Percentiles rank a stretch among this genome's conserved stretches.
Evolutionary conservation across 345 rosid species (phyloP).

Genomic region (Syzygium aromaticum): DNA sequence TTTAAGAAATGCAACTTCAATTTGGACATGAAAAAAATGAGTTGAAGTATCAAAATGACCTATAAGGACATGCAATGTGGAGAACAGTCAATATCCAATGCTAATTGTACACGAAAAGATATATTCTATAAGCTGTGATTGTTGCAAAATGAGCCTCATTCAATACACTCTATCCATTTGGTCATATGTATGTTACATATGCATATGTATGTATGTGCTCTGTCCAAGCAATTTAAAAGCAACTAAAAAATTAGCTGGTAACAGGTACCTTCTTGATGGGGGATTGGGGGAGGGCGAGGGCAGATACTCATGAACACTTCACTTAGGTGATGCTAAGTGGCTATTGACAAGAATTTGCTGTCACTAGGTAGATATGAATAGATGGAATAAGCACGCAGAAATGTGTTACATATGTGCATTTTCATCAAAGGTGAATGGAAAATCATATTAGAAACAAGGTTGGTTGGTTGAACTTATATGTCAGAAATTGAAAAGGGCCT

Average conservation of each 20-base stretch:
- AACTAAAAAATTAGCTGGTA: background rate
- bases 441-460: background rate
- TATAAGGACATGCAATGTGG: background rate
- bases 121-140: background rate
- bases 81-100: background rate
- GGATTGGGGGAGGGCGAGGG: too few relatives aligned
- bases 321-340: too few relatives aligned
- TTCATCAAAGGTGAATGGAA: background rate
- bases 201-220: background rate
- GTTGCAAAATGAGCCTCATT: background rate
- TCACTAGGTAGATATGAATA: background rate
- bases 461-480: background rate
- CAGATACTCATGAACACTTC: too few relatives aligned
- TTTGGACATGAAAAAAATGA: background rate
- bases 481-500: background rate
- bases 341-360: background rate
- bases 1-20: background rate
- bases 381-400: background rate
- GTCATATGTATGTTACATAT: background rate
- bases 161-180: background rate
- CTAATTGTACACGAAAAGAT: background rate
- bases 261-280: background rate
- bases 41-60: background rate
- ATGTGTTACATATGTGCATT: background rate
- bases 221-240: background rate